Conservation (phyloP, 2,329 filamentous ascomycete genomes). For the Paecilomyces sp. region DNA sequence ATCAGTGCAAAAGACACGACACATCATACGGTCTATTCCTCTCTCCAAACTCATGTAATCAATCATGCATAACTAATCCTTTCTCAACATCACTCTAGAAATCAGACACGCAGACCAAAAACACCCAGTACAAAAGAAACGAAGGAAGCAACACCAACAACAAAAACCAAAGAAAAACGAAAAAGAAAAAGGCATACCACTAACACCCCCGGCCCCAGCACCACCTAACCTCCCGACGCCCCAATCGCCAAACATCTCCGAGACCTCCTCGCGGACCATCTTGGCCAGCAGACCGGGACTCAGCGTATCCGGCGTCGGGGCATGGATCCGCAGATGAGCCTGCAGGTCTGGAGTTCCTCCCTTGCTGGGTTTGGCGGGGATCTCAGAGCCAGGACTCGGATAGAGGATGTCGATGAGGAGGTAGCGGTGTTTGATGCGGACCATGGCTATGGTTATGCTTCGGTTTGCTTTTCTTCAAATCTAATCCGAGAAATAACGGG, state of each 20-base stretch:
- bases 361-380: constrained; percentile 22
- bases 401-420: constrained; percentile 92
- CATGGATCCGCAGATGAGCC: constrained; percentile 65
- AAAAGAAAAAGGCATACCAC: constrained; percentile 45
- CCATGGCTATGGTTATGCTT: constrained; percentile 51
- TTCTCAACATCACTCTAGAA: no score
- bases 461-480: not conserved
- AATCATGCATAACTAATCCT: no score
- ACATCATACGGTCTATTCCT: not conserved
- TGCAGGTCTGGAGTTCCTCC: constrained; percentile 38
- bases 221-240: constrained; percentile 56
- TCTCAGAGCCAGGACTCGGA: constrained; percentile 46
- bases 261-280: constrained; percentile 63
- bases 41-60: not conserved
- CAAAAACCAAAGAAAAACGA: not conserved
- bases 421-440: constrained; percentile 93
- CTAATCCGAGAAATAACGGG: no score
- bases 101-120: not conserved
- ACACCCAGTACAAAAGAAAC: not conserved
- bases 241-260: constrained; percentile 78
- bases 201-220: constrained; percentile 60
- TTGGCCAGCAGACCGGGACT: constrained; percentile 59
- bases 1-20: not conserved
- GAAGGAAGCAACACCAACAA: not conserved
- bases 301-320: constrained; percentile 67